phyloP scores from a whole-genome alignment of 805 yeast genomes.

The Lachancea nothofagi region DNA sequence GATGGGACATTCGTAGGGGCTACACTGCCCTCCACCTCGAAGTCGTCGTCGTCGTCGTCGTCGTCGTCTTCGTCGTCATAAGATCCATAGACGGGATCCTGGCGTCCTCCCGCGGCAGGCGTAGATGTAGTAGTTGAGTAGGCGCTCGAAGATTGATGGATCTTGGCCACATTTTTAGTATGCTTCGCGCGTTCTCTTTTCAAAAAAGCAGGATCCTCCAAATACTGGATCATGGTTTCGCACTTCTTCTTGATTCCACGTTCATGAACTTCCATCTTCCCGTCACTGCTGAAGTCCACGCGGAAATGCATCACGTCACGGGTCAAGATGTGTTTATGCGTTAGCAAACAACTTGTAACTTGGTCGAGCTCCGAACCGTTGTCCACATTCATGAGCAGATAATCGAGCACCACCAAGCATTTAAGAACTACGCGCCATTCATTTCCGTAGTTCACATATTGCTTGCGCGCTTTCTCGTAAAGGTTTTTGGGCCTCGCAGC shows the following conservation, averaged over 20 bases:
- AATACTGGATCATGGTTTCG: slow-evolving; percentile 26
- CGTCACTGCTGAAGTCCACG: slow-evolving; percentile 32
- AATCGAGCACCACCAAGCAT: slow-evolving; percentile 34
- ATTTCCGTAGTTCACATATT: slow-evolving; percentile 36
- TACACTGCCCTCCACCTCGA: slow-evolving; percentile 17
- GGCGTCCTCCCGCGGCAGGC: slow-evolving; percentile 9
- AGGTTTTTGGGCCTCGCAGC: slow-evolving; percentile 34
- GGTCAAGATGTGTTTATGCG: slow-evolving; percentile 31
- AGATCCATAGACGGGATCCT: slow-evolving; percentile 16
- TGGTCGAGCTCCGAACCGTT: slow-evolving; percentile 32
- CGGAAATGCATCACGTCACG: slow-evolving; percentile 29
- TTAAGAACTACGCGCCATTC: slow-evolving; percentile 40
- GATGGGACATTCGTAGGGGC: slow-evolving; percentile 10
- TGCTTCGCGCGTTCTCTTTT: slow-evolving; percentile 28
- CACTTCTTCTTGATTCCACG: slow-evolving; percentile 34
- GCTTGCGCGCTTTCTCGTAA: slow-evolving; percentile 36
- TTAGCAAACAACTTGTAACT: slow-evolving; percentile 27
- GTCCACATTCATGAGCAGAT: slow-evolving; percentile 30
- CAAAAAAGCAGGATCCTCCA: slow-evolving; percentile 29
- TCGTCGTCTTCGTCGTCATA: slow-evolving; percentile 33
- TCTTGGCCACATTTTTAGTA: slow-evolving; percentile 28
- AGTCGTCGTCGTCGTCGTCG: slow-evolving; percentile 17
- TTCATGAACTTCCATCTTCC: slow-evolving; percentile 36
- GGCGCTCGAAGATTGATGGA: slow-evolving; percentile 18
- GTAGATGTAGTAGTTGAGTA: slow-evolving; percentile 4